These are phyloP conservation scores for Lasiodiplodia gonubiensis DNA, from an alignment of 2,329 filamentous ascomycete genomes.

Conservation along the genomic window DNA sequence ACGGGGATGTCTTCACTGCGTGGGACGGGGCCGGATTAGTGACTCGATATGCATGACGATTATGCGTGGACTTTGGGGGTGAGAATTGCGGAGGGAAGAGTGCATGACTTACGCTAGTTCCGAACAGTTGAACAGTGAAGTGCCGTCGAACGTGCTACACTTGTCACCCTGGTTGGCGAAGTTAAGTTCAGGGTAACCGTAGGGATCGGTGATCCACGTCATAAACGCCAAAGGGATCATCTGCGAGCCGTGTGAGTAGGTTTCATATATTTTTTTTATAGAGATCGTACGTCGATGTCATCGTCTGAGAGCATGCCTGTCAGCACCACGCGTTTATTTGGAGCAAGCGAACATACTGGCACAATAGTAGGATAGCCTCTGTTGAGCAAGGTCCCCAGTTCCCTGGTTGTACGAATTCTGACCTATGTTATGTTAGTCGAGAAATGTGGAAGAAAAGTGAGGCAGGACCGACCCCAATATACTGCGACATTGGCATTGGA, in stretches of 20 bases:
- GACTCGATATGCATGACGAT: too few relatives aligned
- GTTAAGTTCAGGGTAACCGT: slow-evolving; percentile 61
- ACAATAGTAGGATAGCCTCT: slow-evolving; percentile 65
- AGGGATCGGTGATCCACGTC: slow-evolving; percentile 60
- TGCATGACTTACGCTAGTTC: slow-evolving; percentile 63
- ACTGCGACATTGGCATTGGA: slow-evolving; percentile 61
- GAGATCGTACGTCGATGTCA: slow-evolving; percentile 48
- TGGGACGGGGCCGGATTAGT: not conserved
- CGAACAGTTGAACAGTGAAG: slow-evolving; percentile 64
- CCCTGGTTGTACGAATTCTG: slow-evolving; percentile 66
- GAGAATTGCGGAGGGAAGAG: not conserved
- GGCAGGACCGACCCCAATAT: slow-evolving; percentile 64
- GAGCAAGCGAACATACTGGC: slow-evolving; percentile 51
- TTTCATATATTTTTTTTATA: too few relatives aligned
- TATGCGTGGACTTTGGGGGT: not conserved
- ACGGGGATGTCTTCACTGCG: slow-evolving; percentile 54
- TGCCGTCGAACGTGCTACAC: slow-evolving; percentile 66
- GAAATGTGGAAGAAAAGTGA: not conserved
- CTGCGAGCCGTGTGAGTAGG: slow-evolving; percentile 17
- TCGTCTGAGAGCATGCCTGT: slow-evolving; percentile 40
- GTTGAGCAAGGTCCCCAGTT: slow-evolving; percentile 55
- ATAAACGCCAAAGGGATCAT: slow-evolving; percentile 71
- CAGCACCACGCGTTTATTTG: slow-evolving; percentile 22
- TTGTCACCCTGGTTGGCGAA: slow-evolving; percentile 68
- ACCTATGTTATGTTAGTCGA: slow-evolving; percentile 36